Evolutionary conservation across 352 stramenopile genomes (phyloP).

Genomic region (Detonula confervacea): DNA sequence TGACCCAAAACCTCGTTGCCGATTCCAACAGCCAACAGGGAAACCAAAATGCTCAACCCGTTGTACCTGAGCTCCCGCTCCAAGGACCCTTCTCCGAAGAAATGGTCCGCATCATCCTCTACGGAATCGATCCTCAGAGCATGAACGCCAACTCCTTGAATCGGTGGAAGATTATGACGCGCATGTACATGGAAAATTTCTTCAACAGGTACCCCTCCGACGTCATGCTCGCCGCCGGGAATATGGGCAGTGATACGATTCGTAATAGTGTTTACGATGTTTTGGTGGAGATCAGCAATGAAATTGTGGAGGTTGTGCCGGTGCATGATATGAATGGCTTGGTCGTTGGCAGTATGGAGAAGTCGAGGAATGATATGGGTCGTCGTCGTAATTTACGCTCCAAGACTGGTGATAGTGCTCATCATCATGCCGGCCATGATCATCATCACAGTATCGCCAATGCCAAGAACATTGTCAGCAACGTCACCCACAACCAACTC

Average conservation of each 20-base stretch:
- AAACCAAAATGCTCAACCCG: too few relatives aligned
- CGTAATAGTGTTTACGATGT: conserved; percentile 49
- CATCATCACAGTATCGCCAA: not conserved
- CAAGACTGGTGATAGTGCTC: too few relatives aligned
- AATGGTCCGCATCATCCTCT: conserved; percentile 55
- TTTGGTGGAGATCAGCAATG: conserved; percentile 28
- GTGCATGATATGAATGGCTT: conserved; percentile 51
- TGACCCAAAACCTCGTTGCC: too few relatives aligned
- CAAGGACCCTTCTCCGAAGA: conserved; percentile 46
- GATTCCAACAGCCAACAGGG: too few relatives aligned
- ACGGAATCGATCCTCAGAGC: conserved; percentile 29
- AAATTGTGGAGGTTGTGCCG: conserved; percentile 23
- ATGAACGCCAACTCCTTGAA: conserved; percentile 23
- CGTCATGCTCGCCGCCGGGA: conserved; percentile 11
- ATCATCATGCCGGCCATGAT: too few relatives aligned
- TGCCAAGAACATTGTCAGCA: not conserved
- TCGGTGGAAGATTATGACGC: conserved; percentile 42
- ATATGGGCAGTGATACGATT: conserved; percentile 32
- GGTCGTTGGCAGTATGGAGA: conserved; percentile 17
- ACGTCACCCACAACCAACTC: not conserved
- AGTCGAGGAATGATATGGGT: not conserved
- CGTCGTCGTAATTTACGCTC: too few relatives aligned
- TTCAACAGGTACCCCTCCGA: conserved; percentile 54
- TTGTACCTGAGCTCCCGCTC: conserved; percentile 8
- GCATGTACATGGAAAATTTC: conserved; percentile 55